These are phyloP conservation scores for Diaporthe batatas DNA, from an alignment of 2,329 filamentous ascomycete species.

Conservation along the genomic window DNA sequence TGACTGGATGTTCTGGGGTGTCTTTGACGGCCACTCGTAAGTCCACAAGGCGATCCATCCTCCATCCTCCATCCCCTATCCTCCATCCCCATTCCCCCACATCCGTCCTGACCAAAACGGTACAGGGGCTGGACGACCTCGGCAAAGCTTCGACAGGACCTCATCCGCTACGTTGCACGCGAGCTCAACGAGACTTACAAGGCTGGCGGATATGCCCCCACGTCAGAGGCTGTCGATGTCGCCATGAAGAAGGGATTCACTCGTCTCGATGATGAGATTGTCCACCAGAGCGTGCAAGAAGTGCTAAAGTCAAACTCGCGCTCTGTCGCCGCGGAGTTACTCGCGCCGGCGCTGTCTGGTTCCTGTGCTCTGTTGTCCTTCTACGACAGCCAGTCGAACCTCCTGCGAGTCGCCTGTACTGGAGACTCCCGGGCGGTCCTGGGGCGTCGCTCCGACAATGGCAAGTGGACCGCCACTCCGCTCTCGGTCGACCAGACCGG, in stretches of 20 bases:
- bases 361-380: constrained; percentile 97
- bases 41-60: constrained; percentile 49
- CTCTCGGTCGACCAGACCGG: constrained; percentile 96
- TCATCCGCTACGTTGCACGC: constrained; percentile 92
- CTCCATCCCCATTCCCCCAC: too few relatives aligned
- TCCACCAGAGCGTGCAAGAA: constrained; percentile 91
- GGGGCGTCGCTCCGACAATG: constrained; percentile 80
- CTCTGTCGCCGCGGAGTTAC: constrained; percentile 88
- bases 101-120: constrained; percentile 44
- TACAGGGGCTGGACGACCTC: constrained; percentile 95
- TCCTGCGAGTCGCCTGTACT: constrained; percentile 93
- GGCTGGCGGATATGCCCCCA: constrained; percentile 74
- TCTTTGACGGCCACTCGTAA: constrained; percentile 96
- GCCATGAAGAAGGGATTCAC: constrained; percentile 95
- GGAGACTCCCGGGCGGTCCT: constrained; percentile 97
- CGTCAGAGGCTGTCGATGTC: constrained; percentile 83
- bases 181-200: constrained; percentile 96
- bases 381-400: constrained; percentile 89
- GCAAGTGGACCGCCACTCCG: constrained; percentile 93
- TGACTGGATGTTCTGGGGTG: constrained; percentile 99
- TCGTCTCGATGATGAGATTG: constrained; percentile 92
- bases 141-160: constrained; percentile 90
- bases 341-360: constrained; percentile 94
- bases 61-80: too few relatives aligned
- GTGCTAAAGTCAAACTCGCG: constrained; percentile 91